These are phyloP conservation scores for Nicotiana knightiana DNA, from an alignment of 257 asterid genomes.

Conservation along the genomic window DNA sequence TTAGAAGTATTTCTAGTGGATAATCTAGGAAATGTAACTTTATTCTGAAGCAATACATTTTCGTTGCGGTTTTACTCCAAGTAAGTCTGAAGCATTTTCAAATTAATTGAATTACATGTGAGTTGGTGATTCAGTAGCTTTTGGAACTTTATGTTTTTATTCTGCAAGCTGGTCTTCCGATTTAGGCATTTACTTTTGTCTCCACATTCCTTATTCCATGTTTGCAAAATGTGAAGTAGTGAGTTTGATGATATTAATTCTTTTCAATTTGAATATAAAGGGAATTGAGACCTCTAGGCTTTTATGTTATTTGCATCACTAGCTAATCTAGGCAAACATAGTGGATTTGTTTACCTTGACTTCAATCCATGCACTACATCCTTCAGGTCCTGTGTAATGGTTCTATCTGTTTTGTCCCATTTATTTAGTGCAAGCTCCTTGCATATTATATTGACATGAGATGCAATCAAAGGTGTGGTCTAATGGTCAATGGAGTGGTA, in stretches of 20 bases:
- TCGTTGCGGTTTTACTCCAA: background rate
- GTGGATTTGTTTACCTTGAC: background rate
- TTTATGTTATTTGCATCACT: background rate
- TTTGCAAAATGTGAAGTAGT: background rate
- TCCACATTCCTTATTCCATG: background rate
- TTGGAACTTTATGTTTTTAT: background rate
- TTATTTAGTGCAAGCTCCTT: background rate
- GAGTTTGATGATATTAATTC: background rate
- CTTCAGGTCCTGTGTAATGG: background rate
- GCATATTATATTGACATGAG: background rate
- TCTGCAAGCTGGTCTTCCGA: slow-evolving; percentile 2
- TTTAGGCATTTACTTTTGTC: background rate
- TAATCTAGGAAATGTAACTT: background rate
- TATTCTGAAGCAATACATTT: background rate
- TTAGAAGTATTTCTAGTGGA: background rate
- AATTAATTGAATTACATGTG: background rate
- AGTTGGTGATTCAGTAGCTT: background rate
- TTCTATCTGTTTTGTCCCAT: background rate
- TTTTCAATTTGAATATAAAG: background rate
- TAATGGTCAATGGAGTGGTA: background rate
- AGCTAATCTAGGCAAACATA: slow-evolving; percentile 5
- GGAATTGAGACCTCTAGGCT: background rate
- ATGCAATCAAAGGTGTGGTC: background rate
- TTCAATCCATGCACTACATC: background rate
- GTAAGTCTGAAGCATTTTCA: background rate